These are phyloP conservation scores for Trichoderma sp. DNA, from an alignment of 2,329 filamentous ascomycete genomes.

Conservation along the genomic window DNA sequence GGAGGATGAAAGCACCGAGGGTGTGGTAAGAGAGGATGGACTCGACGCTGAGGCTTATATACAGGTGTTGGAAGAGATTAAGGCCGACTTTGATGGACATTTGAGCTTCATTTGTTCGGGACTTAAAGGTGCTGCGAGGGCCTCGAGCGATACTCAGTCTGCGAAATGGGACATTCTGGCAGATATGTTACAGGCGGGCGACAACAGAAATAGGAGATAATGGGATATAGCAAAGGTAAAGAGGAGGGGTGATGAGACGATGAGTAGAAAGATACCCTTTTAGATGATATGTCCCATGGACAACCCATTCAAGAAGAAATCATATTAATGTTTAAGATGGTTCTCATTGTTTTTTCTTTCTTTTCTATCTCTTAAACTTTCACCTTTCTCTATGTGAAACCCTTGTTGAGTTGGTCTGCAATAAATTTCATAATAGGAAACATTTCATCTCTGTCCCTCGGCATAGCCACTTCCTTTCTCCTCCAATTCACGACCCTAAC, in stretches of 20 bases:
- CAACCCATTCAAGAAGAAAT: not conserved
- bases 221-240: not conserved
- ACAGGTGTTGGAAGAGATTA: slow-evolving; percentile 57
- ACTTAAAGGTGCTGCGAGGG: slow-evolving; percentile 72
- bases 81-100: slow-evolving; percentile 63
- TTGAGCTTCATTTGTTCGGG: slow-evolving; percentile 72
- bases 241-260: slow-evolving; percentile 26
- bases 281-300: not conserved
- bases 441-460: slow-evolving; percentile 80
- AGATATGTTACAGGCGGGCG: slow-evolving; percentile 68
- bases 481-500: slow-evolving; percentile 70
- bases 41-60: slow-evolving; percentile 45
- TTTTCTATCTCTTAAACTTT: not conserved
- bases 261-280: slow-evolving; percentile 32
- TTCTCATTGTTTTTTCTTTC: not conserved
- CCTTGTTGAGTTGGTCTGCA: slow-evolving; percentile 57
- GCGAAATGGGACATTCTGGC: slow-evolving; percentile 78
- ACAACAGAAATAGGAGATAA: slow-evolving; percentile 27
- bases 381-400: not conserved
- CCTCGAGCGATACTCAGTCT: slow-evolving; percentile 61
- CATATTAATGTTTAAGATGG: not conserved
- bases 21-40: slow-evolving; percentile 37
- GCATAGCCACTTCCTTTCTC: slow-evolving; percentile 76
- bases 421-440: slow-evolving; percentile 86
- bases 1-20: slow-evolving; percentile 40